A percentile compares a stretch with the other conserved stretches of the same genome.
These are phyloP conservation scores for Claviceps pazoutovae DNA, from an alignment of 2,329 filamentous ascomycete genomes.

Conservation along the genomic window DNA sequence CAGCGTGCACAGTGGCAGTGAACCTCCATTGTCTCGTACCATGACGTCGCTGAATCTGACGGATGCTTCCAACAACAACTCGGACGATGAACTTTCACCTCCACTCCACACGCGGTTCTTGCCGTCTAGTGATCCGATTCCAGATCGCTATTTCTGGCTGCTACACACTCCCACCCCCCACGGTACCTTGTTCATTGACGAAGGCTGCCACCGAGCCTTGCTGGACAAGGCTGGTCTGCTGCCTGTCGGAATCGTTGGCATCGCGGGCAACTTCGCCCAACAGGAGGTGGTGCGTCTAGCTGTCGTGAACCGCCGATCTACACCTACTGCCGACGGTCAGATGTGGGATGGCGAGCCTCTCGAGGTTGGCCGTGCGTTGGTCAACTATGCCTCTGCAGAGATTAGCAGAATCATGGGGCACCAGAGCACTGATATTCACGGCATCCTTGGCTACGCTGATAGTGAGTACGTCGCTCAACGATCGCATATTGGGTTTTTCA, in stretches of 20 bases:
- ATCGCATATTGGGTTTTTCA: slow-evolving; percentile 73
- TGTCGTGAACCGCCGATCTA: slow-evolving; percentile 51
- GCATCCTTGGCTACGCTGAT: slow-evolving; percentile 77
- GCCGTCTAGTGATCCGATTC: slow-evolving; percentile 68
- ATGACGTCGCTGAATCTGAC: slow-evolving; percentile 27
- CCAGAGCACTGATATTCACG: slow-evolving; percentile 67
- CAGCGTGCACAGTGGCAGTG: slow-evolving; percentile 4
- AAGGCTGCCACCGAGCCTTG: slow-evolving; percentile 72
- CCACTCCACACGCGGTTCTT: slow-evolving; percentile 84
- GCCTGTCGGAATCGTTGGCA: slow-evolving; percentile 79
- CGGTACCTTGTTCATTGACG: slow-evolving; percentile 83
- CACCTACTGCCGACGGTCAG: slow-evolving; percentile 27
- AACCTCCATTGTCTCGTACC: slow-evolving; percentile 21
- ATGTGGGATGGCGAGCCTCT: slow-evolving; percentile 36
- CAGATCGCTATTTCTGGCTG: slow-evolving; percentile 94
- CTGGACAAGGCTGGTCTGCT: slow-evolving; percentile 74
- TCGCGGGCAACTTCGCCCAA: slow-evolving; percentile 78
- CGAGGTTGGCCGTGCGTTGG: slow-evolving; percentile 78
- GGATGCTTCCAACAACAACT: slow-evolving; percentile 9
- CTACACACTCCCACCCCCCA: slow-evolving; percentile 83
- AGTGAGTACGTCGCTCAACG: slow-evolving; percentile 85
- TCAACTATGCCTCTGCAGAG: slow-evolving; percentile 84
- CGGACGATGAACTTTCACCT: slow-evolving; percentile 17
- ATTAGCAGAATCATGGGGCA: slow-evolving; percentile 73
- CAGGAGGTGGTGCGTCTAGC: slow-evolving; percentile 84